Percentiles rank a stretch among this genome's conserved stretches.
phyloP scores from a whole-genome alignment of 257 asterid genomes.

The Nicotiana noctiflora region DNA sequence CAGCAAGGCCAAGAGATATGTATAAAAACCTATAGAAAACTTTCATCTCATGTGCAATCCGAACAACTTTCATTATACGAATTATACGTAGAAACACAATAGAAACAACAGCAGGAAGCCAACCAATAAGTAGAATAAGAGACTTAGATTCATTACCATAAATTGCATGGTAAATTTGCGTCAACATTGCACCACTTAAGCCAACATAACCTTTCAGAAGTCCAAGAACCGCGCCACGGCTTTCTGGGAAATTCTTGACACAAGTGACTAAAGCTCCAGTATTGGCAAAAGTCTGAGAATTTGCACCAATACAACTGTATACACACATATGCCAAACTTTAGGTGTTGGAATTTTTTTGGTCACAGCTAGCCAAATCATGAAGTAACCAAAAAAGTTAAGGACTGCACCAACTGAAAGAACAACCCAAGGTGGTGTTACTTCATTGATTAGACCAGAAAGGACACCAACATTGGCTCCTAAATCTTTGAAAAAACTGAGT shows the following conservation, averaged over 20 bases:
- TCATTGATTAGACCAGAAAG: neutral
- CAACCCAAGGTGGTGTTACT: neutral
- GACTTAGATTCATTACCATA: conserved; percentile 30
- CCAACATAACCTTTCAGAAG: conserved; percentile 51
- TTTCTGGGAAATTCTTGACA: conserved; percentile 19
- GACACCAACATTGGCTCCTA: conserved; percentile 1
- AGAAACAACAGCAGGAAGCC: conserved; percentile 52
- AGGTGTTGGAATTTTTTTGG: conserved; percentile 5
- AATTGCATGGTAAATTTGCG: conserved; percentile 37
- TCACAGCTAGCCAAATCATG: conserved; percentile 8
- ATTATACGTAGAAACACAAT: conserved; percentile 38
- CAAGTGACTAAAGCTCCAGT: conserved; percentile 7
- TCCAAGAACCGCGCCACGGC: conserved; percentile 47
- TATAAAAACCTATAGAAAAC: conserved; percentile 41
- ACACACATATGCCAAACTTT: conserved; percentile 9
- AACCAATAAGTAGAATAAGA: conserved; percentile 44
- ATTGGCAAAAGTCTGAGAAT: conserved; percentile 8
- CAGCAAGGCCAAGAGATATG: conserved; percentile 42
- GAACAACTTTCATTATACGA: conserved; percentile 32
- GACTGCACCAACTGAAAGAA: neutral
- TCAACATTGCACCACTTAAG: conserved; percentile 48
- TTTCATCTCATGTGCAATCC: conserved; percentile 37
- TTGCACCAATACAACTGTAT: conserved; percentile 9
- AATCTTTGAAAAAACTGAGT: conserved; percentile 8
- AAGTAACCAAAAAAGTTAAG: conserved; percentile 7